Base-by-base conservation (phyloP, 805 yeast genomes). In the Pichia nakasei region DNA sequence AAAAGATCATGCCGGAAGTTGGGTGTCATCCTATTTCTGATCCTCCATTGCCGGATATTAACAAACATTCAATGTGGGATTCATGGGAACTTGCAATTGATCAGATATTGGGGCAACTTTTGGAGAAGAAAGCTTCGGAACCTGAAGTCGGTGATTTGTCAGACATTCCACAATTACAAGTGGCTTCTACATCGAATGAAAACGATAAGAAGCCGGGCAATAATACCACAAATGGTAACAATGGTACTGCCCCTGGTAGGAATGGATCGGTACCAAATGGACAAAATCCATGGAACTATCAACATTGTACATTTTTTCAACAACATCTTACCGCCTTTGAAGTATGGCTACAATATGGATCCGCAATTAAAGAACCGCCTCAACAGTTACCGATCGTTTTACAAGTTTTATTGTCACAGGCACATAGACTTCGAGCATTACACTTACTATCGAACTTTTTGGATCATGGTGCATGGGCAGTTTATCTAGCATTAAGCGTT, bases 401-500 rank as follows among this genome's bases (percentile, higher is more conserved):
- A 15, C 98, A 93, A 60, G 97, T 93, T 9, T 69, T 93, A 29
- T 66, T 93, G 31, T 89, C 97, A 0, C 98, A 94, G 59, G 95
- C 88, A 0, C 97, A 93, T 63, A 75, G 98, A 48, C 73, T 91
- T 15, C 66, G 97, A 24, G 97, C 98, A 0, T 68, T 93, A 42
- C 85, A 85, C 32, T 60, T 93, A 44, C 69, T 93, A 12, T 82
- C 95, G 4, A 76, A 85, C 53, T 93, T 91, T 58, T 68, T 93
- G 36, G 98, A 93, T 61, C 65, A 93, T 32, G 98, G 98, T 0
- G 96, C 98, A 0, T 87, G 96, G 94, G 97, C 98, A 0, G 97
- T 93, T 0, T 85, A 88, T 54, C 67, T 89, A 26, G 94, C 97
- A 0, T 66, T 93, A 27, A 85, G 96, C 8, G 89, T 93, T 51